Base-by-base conservation (phyloP, 2,329 filamentous ascomycete species). In the Venturia effusa region DNA sequence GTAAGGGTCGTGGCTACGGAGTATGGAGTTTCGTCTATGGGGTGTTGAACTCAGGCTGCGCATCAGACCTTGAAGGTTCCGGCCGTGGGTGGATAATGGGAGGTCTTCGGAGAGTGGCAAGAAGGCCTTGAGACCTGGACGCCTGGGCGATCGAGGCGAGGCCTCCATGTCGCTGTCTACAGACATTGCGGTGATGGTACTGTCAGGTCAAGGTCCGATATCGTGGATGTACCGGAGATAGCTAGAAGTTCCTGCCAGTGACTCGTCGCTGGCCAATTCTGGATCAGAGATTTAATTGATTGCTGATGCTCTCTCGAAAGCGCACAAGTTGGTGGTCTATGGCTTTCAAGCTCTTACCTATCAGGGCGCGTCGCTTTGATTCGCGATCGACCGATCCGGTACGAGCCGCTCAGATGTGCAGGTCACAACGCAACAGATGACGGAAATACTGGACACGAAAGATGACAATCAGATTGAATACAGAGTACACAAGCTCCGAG, bases 71-170 rank as follows among this genome's bases (percentile, higher is more conserved):
- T 77, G 76, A 8, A 80, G 70, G 59, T 76, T 71, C 61, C 78
- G 76, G 1, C 77, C 77, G n/a, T 78, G 75, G 34, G 77, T 77
- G 0, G 77, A 76, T 5, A 80, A 45, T 41, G 43, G 19, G 40
- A 24, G 5, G 15, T 64, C 62, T 43, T 54, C 59, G 40, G 32
- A 64, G 10, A 62, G 57, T 1, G 57, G 63, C 1, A 64, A 41
- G 59, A 63, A 61, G 39, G 61, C 61, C 19, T 45, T 45, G 15
- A 63, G 22, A 22, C 61, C 61, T 40, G 43, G 45, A 34, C 61
- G 43, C 11, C 34, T 19, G 22, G 40, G 59, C 3, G 34, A 60
- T 7, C 34, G 34, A 37, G 40, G 59, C 3, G 34, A 60, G 37
- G 34, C 24, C 10, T 60, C 40, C 11, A 32, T 8, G n/a, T 60